A percentile compares a stretch with the other conserved stretches of the same genome.
phyloP scores from a whole-genome alignment of 495 filamentous ascomycete species.

The Aspergillus carlsbadensis region DNA sequence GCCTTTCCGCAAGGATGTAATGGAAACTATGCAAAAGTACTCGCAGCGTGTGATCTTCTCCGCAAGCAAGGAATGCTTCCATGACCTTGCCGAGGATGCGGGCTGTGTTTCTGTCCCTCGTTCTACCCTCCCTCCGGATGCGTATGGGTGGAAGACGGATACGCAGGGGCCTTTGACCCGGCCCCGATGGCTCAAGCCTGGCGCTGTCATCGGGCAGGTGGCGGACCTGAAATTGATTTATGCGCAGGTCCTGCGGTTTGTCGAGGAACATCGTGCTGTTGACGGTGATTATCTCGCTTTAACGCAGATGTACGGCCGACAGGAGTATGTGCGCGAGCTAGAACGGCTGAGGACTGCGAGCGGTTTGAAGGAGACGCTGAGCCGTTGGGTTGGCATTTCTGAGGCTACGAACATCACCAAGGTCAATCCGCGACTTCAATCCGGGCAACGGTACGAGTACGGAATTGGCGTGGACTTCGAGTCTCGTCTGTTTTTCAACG shows the following conservation, averaged over 20 bases:
- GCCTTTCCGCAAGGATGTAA: conserved; percentile 17
- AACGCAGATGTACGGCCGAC: conserved; percentile 57
- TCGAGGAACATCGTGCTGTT: conserved; percentile 36
- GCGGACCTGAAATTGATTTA: conserved; percentile 53
- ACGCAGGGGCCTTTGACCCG: conserved; percentile 39
- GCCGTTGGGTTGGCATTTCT: conserved; percentile 40
- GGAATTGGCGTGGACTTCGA: conserved; percentile 59
- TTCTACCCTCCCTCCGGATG: conserved; percentile 55
- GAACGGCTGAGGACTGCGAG: conserved; percentile 41
- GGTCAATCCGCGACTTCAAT: conserved; percentile 34
- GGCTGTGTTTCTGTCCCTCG: conserved; percentile 56
- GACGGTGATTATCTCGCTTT: conserved; percentile 50
- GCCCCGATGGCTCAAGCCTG: conserved; percentile 52
- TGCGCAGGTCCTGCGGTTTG: conserved; percentile 41
- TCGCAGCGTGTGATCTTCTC: conserved; percentile 59
- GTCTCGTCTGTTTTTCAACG: conserved; percentile 54
- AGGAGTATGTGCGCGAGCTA: conserved; percentile 56
- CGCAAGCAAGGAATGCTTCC: conserved; percentile 58
- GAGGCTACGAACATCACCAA: conserved; percentile 49
- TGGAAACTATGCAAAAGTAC: conserved; percentile 46
- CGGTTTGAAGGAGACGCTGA: conserved; percentile 46
- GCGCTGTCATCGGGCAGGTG: conserved; percentile 52
- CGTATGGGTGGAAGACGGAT: conserved; percentile 58
- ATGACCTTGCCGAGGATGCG: conserved; percentile 40
- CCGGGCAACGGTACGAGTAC: conserved; percentile 52